Evolutionary conservation across 208 protist genomes (phyloP).

Genomic region (Trypanosoma brucei): DNA sequence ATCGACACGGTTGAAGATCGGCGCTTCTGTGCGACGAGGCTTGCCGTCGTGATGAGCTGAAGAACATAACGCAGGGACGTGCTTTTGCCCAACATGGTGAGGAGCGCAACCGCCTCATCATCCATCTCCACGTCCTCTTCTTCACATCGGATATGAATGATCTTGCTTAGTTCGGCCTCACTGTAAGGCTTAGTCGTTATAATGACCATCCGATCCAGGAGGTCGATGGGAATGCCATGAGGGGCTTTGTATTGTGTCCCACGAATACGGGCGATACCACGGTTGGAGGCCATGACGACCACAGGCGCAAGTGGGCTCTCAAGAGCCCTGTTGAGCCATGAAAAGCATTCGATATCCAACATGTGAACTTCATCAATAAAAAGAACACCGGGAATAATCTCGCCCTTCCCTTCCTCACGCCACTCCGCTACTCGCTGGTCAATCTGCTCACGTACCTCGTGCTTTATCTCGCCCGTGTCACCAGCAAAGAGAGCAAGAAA

Average conservation of each 20-base stretch:
- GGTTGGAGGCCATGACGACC: constrained; percentile 99
- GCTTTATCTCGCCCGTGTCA: constrained; percentile 99
- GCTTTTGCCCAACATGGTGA: constrained; percentile 94
- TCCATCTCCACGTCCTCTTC: constrained; percentile 99
- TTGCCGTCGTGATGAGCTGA: constrained; percentile 98
- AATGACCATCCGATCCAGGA: constrained; percentile 99
- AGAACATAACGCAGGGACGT: constrained; percentile 99
- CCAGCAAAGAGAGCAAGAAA: constrained; percentile 99
- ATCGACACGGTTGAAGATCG: constrained; percentile 92
- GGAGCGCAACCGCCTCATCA: constrained; percentile 92
- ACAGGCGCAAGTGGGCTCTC: constrained; percentile 98
- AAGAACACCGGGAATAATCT: constrained; percentile 98
- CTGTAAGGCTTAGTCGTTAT: constrained; percentile 97
- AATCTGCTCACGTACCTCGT: constrained; percentile 99
- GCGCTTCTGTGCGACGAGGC: constrained; percentile 94
- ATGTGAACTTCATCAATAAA: constrained; percentile 99
- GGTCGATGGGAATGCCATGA: constrained; percentile 98
- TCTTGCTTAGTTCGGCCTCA: constrained; percentile 94
- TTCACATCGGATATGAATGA: constrained; percentile 97
- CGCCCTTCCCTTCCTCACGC: constrained; percentile 99
- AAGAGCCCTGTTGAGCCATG: constrained; percentile 99
- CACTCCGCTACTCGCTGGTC: constrained; percentile 99
- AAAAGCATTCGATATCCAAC: constrained; percentile 99
- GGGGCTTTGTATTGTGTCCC: constrained; percentile 98
- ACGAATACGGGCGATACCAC: constrained; percentile 98